phyloP scores from a whole-genome alignment of 1,284 basidiomycete species.

The Trichosporon faecale region DNA sequence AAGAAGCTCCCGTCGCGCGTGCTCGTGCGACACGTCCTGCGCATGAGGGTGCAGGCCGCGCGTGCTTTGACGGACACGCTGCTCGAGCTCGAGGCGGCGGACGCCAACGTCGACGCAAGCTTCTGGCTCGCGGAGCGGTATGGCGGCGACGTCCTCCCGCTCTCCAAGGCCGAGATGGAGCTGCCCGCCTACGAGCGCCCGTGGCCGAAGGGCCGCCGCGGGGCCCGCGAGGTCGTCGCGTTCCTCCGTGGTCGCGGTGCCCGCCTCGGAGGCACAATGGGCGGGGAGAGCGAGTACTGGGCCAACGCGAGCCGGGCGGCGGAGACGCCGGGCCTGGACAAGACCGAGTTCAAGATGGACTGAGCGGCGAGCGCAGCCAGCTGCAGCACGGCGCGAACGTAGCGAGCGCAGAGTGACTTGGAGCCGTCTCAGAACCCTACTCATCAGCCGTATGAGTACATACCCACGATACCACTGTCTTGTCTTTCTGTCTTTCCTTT shows the following conservation, averaged over 20 bases:
- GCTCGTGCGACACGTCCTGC: constrained; percentile 78
- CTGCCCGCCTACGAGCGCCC: constrained; percentile 37
- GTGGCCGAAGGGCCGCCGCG: constrained; percentile 37
- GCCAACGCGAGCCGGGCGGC: constrained; percentile 25
- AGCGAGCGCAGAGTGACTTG: no score
- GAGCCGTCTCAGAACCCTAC: no score
- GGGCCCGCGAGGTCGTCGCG: constrained; percentile 45
- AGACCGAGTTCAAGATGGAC: background rate
- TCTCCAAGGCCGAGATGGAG: constrained; percentile 23
- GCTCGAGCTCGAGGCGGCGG: constrained; percentile 59
- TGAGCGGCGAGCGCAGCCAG: background rate
- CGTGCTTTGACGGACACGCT: constrained; percentile 69
- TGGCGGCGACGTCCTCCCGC: constrained; percentile 37
- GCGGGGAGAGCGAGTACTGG: constrained; percentile 31
- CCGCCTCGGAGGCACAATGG: constrained; percentile 29
- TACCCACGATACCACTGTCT: background rate
- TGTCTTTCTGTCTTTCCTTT: background rate
- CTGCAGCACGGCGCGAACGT: background rate
- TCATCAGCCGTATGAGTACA: no score
- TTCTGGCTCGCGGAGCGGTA: constrained; percentile 48
- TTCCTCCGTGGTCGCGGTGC: constrained; percentile 48
- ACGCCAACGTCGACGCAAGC: constrained; percentile 37
- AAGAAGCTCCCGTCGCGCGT: constrained; percentile 67
- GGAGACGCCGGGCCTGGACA: constrained; percentile 2
- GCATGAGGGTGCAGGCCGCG: constrained; percentile 72